These are phyloP conservation scores for Jaapia argillacea DNA, from an alignment of 768 basidiomycete genomes.

Conservation along the genomic window DNA sequence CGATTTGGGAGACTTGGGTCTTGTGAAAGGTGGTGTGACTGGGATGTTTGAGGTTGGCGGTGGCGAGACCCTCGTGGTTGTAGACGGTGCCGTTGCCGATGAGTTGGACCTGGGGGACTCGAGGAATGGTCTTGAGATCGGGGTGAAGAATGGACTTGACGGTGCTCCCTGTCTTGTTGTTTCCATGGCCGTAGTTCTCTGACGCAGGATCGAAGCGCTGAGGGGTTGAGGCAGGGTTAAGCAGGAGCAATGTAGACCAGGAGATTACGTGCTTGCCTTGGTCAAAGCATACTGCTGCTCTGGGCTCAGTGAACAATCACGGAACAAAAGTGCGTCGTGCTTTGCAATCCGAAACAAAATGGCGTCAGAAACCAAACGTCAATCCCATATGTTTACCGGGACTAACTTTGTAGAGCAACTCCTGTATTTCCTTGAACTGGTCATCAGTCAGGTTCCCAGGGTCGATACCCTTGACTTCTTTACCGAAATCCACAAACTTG, in stretches of 20 bases:
- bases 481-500: slow-evolving; percentile 64
- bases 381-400: no score
- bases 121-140: slow-evolving; percentile 84
- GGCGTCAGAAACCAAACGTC: no score
- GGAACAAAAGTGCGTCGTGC: slow-evolving; percentile 71
- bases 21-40: slow-evolving; percentile 85
- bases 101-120: slow-evolving; percentile 83
- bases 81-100: slow-evolving; percentile 83
- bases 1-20: slow-evolving; percentile 59
- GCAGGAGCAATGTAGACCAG: no score
- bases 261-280: slow-evolving; percentile 42
- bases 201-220: slow-evolving; percentile 69
- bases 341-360: slow-evolving; percentile 17
- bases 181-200: slow-evolving; percentile 75
- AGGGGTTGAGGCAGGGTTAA: slow-evolving; percentile 2
- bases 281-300: slow-evolving; percentile 82
- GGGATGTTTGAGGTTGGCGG: slow-evolving; percentile 77
- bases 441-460: slow-evolving; percentile 51
- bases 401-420: slow-evolving; percentile 67
- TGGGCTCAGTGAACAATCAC: slow-evolving; percentile 55
- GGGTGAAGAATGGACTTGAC: slow-evolving; percentile 80
- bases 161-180: slow-evolving; percentile 71
- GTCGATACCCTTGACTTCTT: slow-evolving; percentile 64
- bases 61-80: slow-evolving; percentile 70
- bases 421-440: slow-evolving; percentile 56